Conservation (phyloP, 2,329 filamentous ascomycete species). For the Setomelanomma holmii region DNA sequence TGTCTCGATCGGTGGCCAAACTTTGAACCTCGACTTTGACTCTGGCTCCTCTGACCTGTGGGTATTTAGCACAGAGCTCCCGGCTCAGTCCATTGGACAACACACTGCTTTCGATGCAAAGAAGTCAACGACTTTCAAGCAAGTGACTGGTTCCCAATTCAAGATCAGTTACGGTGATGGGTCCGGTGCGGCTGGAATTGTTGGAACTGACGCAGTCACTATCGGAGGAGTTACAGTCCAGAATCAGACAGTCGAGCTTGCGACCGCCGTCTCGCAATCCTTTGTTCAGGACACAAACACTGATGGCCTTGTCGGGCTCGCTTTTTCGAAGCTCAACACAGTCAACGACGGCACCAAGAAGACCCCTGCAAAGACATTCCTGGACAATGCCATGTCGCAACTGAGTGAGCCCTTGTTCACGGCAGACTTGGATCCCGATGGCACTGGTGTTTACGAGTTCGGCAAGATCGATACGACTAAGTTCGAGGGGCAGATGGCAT, state of each 20-base stretch:
- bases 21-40: constrained; percentile 74
- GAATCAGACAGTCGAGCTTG: constrained; percentile 72
- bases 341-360: constrained; percentile 60
- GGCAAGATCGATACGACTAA: constrained; percentile 71
- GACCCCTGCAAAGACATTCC: constrained; percentile 72
- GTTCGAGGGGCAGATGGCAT: constrained; percentile 68
- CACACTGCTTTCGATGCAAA: constrained; percentile 64
- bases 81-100: constrained; percentile 51
- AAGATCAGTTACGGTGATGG: constrained; percentile 73
- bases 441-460: constrained; percentile 74
- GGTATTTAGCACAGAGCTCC: constrained; percentile 71
- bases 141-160: constrained; percentile 62
- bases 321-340: constrained; percentile 70
- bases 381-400: constrained; percentile 69
- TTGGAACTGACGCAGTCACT: constrained; percentile 71
- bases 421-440: constrained; percentile 68
- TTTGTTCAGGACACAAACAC: constrained; percentile 67
- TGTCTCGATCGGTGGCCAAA: constrained; percentile 73
- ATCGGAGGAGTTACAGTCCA: constrained; percentile 70
- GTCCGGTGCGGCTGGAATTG: constrained; percentile 67
- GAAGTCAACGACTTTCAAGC: constrained; percentile 60
- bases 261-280: constrained; percentile 63
- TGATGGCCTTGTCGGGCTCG: constrained; percentile 74
- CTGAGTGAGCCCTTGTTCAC: constrained; percentile 74
- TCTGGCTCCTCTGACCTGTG: constrained; percentile 79